A percentile compares a stretch with the other conserved stretches of the same genome.
phyloP scores from a whole-genome alignment of 1,284 basidiomycete genomes.

The Neolentinus lepideus region DNA sequence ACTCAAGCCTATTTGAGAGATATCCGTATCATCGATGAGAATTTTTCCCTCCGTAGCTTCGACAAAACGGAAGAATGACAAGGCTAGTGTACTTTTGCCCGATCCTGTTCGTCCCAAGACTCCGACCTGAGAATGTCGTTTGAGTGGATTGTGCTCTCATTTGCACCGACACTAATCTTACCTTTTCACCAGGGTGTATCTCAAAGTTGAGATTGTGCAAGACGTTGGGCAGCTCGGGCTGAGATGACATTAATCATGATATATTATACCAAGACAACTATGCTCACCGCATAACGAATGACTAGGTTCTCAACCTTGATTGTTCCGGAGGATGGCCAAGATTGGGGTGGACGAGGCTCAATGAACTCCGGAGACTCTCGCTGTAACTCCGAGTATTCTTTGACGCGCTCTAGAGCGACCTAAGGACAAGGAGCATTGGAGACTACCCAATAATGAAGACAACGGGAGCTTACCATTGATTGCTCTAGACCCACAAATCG shows the following conservation, averaged over 20 bases:
- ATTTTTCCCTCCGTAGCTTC: slow-evolving; percentile 83
- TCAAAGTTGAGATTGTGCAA: slow-evolving; percentile 79
- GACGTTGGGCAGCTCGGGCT: slow-evolving; percentile 83
- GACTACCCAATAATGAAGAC: slow-evolving; percentile 4
- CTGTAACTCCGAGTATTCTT: slow-evolving; percentile 36
- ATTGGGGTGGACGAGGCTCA: slow-evolving; percentile 3
- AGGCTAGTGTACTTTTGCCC: slow-evolving; percentile 85
- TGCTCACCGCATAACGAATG: slow-evolving; percentile 80
- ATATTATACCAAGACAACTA: neutral
- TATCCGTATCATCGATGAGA: slow-evolving; percentile 83
- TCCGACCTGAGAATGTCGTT: slow-evolving; percentile 45
- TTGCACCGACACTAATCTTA: slow-evolving; percentile 14
- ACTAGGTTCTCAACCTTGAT: slow-evolving; percentile 79
- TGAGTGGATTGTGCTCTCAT: neutral
- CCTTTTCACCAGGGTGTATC: slow-evolving; percentile 71
- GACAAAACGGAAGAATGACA: slow-evolving; percentile 95
- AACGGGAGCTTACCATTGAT: slow-evolving; percentile 59
- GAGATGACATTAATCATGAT: slow-evolving; percentile 5
- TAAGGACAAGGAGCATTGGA: slow-evolving; percentile 20
- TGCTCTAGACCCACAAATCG: slow-evolving; percentile 85
- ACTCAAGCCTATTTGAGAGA: slow-evolving; percentile 78
- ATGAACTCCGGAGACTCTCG: slow-evolving; percentile 3
- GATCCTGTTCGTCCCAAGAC: slow-evolving; percentile 88
- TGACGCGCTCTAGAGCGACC: slow-evolving; percentile 89
- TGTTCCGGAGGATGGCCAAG: slow-evolving; percentile 38